A percentile compares a stretch with the other conserved stretches of the same genome.
phyloP scores from a whole-genome alignment of 177 flowering plant species.

The Telopea speciosissima region DNA sequence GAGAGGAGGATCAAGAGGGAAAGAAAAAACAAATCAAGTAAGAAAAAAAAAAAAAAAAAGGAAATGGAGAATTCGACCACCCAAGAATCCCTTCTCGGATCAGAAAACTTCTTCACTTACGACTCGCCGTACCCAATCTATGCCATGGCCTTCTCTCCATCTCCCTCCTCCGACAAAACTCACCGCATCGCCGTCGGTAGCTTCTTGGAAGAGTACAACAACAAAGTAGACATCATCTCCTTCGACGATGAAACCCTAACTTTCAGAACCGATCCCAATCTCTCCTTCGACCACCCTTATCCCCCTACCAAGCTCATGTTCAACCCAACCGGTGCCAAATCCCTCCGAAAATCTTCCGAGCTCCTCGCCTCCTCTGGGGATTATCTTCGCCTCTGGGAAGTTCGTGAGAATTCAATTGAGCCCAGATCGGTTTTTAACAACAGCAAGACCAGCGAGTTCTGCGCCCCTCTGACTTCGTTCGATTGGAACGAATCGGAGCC shows the following conservation, averaged over 20 bases:
- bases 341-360: constrained; percentile 27
- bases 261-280: constrained; percentile 37
- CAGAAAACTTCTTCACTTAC: constrained; percentile 45
- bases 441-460: constrained; percentile 69
- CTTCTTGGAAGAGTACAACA: constrained; percentile 68
- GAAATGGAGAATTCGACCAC: constrained; percentile 49
- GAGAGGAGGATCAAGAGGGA: too few species aligned
- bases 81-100: constrained; percentile 45
- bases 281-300: constrained; percentile 78
- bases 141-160: constrained; percentile 56
- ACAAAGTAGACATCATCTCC: constrained; percentile 64
- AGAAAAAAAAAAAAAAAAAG: constrained; percentile 6
- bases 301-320: constrained; percentile 94
- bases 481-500: constrained; percentile 91
- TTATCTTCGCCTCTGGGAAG: constrained; percentile 77
- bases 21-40: not conserved
- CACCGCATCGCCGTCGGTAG: constrained; percentile 75
- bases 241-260: constrained; percentile 53
- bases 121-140: constrained; percentile 74
- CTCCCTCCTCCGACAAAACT: constrained; percentile 10
- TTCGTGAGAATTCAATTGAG: constrained; percentile 36
- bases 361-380: constrained; percentile 87
- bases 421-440: constrained; percentile 53
- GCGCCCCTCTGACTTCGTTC: constrained; percentile 85
- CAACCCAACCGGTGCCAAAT: constrained; percentile 33